phyloP scores from a whole-genome alignment of 75 land plant species.

The Sequoiadendron giganteum region DNA sequence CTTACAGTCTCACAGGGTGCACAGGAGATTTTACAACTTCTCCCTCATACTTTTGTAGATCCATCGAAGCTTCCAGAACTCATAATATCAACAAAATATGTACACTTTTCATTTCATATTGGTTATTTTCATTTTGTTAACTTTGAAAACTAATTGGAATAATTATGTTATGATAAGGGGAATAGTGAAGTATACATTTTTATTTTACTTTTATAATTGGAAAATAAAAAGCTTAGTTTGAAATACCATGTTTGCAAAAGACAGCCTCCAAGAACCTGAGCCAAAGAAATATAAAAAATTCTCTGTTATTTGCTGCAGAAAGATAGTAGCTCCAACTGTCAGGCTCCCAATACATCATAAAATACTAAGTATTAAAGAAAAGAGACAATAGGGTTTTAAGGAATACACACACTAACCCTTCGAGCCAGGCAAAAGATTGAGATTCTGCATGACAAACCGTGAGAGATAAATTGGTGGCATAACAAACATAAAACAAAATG shows the following conservation, averaged over 20 bases:
- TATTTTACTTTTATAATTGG: background rate
- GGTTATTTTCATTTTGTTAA: background rate
- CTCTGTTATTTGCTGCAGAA: background rate
- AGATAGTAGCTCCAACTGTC: background rate
- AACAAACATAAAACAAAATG: background rate
- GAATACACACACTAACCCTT: background rate
- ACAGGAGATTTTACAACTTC: conserved; percentile 88
- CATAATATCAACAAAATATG: conserved; percentile 7
- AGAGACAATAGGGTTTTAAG: background rate
- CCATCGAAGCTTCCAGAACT: conserved; percentile 65
- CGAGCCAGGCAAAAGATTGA: background rate
- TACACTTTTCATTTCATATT: conserved; percentile 3
- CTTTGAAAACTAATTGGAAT: background rate
- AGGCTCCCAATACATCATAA: background rate
- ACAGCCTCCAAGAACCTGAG: background rate
- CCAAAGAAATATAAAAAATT: background rate
- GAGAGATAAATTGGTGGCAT: background rate
- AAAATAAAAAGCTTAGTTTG: too few relatives aligned
- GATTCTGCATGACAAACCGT: background rate
- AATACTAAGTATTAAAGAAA: background rate
- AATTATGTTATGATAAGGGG: background rate
- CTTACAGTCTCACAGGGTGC: conserved; percentile 87
- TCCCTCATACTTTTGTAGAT: conserved; percentile 87
- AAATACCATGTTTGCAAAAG: background rate
- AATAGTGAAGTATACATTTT: background rate